Evolutionary conservation across 1,139 yeast species (phyloP).

Genomic region (Suhomyces guaymorum): DNA sequence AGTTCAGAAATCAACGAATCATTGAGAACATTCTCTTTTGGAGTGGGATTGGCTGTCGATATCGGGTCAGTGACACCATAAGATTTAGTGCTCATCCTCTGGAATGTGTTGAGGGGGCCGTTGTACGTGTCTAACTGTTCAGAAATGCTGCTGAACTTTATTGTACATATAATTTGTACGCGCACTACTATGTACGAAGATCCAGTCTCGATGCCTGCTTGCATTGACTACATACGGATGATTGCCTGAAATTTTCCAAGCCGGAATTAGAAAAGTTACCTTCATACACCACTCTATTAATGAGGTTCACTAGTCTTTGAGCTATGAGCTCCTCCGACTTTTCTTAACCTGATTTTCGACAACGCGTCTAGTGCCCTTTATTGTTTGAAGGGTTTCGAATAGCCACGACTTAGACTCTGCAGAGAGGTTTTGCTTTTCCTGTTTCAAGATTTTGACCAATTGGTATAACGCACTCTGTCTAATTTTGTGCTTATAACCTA

Average conservation of each 20-base stretch:
- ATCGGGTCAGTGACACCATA: conserved; percentile 93
- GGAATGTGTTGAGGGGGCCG: neutral
- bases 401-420: conserved; percentile 10
- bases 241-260: no score
- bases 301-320: neutral
- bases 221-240: no score
- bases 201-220: no score
- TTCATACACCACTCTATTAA: no score
- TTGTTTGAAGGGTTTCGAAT: conserved; percentile 5
- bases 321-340: neutral
- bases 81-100: conserved; percentile 25
- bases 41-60: conserved; percentile 79
- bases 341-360: conserved; percentile 4
- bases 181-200: neutral
- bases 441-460: conserved; percentile 12
- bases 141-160: conserved; percentile 14
- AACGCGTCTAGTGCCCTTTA: conserved; percentile 10
- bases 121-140: no score
- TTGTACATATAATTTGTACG: neutral
- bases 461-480: conserved; percentile 16
- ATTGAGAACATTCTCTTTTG: conserved; percentile 72
- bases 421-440: conserved; percentile 6
- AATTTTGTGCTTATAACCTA: conserved; percentile 24
- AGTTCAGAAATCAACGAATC: conserved; percentile 76
- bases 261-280: no score